Percentiles rank a stretch among this genome's conserved stretches.
phyloP scores from a whole-genome alignment of 108 stramenopile species.

The Halocafeteria seosinensis region DNA sequence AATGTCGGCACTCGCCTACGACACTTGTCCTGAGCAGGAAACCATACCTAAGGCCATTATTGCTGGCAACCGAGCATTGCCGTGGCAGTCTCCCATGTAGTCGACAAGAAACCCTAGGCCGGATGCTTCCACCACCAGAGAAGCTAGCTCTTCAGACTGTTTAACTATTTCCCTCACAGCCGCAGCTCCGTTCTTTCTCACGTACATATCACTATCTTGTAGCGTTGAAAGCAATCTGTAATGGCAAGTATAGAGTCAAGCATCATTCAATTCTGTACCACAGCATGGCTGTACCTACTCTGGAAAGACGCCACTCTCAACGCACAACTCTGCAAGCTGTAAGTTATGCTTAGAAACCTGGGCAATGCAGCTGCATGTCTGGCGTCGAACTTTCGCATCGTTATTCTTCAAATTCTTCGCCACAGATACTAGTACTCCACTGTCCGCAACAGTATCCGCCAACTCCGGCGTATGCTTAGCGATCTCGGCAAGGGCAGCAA shows the following conservation, averaged over 20 bases:
- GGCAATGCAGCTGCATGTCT: not conserved
- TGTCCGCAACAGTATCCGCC: not conserved
- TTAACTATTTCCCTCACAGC: not conserved
- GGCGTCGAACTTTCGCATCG: not conserved
- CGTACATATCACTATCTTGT: not conserved
- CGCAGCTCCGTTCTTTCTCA: not conserved
- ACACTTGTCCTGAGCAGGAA: no score
- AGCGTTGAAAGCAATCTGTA: no score
- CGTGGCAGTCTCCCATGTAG: not conserved
- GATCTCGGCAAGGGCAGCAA: not conserved
- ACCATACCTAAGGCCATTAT: conserved; percentile 1
- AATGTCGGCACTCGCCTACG: no score
- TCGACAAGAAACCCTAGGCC: not conserved
- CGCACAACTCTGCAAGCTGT: not conserved
- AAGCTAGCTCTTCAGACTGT: not conserved
- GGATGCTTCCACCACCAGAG: not conserved
- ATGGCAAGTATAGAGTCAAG: no score
- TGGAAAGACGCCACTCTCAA: not conserved
- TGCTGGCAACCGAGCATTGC: not conserved
- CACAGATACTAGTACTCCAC: not conserved
- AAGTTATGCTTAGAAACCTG: not conserved
- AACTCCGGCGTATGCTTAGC: not conserved
- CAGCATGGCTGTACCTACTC: not conserved
- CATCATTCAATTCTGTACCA: no score
- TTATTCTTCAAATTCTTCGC: no score